Percentiles rank a stretch among this genome's conserved stretches.
Conservation (phyloP, 2,329 filamentous ascomycete genomes). For the Juglanconis oblonga region DNA sequence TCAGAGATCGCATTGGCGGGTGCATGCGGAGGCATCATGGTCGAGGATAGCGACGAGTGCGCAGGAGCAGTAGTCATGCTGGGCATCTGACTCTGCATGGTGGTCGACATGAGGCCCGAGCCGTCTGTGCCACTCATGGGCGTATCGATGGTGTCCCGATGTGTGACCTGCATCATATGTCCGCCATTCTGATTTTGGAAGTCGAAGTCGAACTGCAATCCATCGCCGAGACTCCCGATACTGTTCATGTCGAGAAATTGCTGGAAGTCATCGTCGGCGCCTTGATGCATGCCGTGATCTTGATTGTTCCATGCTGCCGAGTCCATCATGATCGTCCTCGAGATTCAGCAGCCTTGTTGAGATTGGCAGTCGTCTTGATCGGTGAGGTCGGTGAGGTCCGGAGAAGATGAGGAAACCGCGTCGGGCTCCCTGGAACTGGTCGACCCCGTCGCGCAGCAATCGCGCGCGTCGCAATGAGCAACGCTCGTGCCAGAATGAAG, state of each 20-base stretch:
- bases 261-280: constrained; percentile 59
- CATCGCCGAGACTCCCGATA: constrained; percentile 51
- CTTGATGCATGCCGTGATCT: constrained; percentile 50
- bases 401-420: not conserved
- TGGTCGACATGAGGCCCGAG: constrained; percentile 34
- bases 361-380: not conserved
- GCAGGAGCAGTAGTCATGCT: constrained; percentile 44
- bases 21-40: constrained; percentile 41
- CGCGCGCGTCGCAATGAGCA: constrained; percentile 10
- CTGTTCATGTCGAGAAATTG: constrained; percentile 61
- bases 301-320: constrained; percentile 54
- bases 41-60: constrained; percentile 45
- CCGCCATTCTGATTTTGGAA: constrained; percentile 42
- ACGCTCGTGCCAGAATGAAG: not conserved
- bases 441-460: constrained; percentile 4
- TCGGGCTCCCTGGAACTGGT: not conserved
- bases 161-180: constrained; percentile 36
- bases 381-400: not conserved
- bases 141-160: constrained; percentile 44
- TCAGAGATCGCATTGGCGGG: constrained; percentile 53
- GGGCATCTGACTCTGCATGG: constrained; percentile 44
- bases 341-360: not conserved
- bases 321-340: constrained; percentile 46
- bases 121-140: constrained; percentile 46
- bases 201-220: constrained; percentile 59